These are phyloP conservation scores for Funneliformis geosporum DNA, from an alignment of 192 early-diverging fungal species.

Conservation along the genomic window DNA sequence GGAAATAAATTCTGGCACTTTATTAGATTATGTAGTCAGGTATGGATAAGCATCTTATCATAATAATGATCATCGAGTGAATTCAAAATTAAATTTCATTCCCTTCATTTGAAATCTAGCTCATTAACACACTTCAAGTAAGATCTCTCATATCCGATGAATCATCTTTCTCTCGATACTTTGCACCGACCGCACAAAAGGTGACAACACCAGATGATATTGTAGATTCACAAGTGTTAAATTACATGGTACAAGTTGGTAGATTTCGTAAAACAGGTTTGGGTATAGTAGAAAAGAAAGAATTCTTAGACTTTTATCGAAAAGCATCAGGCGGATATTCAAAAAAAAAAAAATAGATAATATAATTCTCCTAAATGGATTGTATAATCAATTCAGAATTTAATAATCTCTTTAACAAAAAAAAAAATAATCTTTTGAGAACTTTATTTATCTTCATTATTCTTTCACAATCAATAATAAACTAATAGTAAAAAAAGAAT, in stretches of 20 bases:
- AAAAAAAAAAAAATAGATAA: constrained; percentile 21
- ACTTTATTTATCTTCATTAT: too few relatives aligned
- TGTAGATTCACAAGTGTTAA: constrained; percentile 59
- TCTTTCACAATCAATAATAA: too few relatives aligned
- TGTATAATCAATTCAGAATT: not conserved
- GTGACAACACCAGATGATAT: constrained; percentile 46
- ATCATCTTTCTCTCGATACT: constrained; percentile 45
- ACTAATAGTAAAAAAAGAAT: not conserved
- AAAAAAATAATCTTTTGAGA: too few relatives aligned
- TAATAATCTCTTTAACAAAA: not conserved
- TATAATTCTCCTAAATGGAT: too few relatives aligned
- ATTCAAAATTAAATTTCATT: constrained; percentile 31
- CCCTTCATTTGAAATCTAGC: constrained; percentile 40
- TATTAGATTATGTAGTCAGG: constrained; percentile 60
- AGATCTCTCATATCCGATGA: constrained; percentile 51
- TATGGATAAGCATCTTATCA: constrained; percentile 31
- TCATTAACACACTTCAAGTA: constrained; percentile 54
- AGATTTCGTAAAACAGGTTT: constrained; percentile 68
- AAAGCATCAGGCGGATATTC: constrained; percentile 5
- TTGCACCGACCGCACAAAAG: constrained; percentile 30
- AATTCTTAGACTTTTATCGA: constrained; percentile 71
- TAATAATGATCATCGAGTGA: constrained; percentile 16
- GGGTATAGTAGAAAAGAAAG: constrained; percentile 68
- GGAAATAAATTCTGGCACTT: constrained; percentile 54
- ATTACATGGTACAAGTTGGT: constrained; percentile 59